Base-by-base conservation (phyloP, 2,329 filamentous ascomycete species). In the Alternaria consortialis region DNA sequence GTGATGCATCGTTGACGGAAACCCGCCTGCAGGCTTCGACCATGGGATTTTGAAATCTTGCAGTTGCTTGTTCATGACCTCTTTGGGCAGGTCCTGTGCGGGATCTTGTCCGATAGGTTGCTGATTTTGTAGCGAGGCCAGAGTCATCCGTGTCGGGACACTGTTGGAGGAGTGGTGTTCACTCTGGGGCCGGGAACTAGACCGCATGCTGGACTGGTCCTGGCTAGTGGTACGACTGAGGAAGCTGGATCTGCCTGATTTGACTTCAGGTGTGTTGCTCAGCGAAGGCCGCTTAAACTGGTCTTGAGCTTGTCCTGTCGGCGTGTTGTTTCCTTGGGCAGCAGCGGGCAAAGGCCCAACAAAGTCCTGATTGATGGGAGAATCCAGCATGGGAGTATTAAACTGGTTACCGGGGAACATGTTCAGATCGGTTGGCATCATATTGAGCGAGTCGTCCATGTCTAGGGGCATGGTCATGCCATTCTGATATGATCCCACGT, bases 391-490 rank as follows among this genome's bases (percentile, higher is more conserved):
- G 5, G 77, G 68, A 4, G 77, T 70, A 17, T 73, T 72, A 61
- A 78, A 84, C 27, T 80, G 79, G 31, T 68, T 62, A 48, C 75
- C 76, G 42, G 69, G 70, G 67, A 81, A 83, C 68, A 82, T 72
- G 58, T 73, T 74, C 66, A 79, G 73, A 47, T 78, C 79, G n/a
- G 63, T 67, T 7, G 69, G 65, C 71, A 79, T 75, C 72, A 78
- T 75, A 58, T 56, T 63, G 42, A 81, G 65, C 25, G 74, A 72
- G 46, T 79, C 71, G 66, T 72, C 67, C 76, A 81, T 81, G 56
- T 84, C 81, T 64, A 84, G 76, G 13, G 77, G 64, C 78, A 84
- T 81, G 46, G 73, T 68, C 68, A 84, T 75, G 54, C 64, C 68
- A 39, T 73, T 72, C 36, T 80, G 75, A 63, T 80, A 84, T 2